phyloP scores from a whole-genome alignment of 2,329 filamentous ascomycete species.

The Penicillium brasilianum region DNA sequence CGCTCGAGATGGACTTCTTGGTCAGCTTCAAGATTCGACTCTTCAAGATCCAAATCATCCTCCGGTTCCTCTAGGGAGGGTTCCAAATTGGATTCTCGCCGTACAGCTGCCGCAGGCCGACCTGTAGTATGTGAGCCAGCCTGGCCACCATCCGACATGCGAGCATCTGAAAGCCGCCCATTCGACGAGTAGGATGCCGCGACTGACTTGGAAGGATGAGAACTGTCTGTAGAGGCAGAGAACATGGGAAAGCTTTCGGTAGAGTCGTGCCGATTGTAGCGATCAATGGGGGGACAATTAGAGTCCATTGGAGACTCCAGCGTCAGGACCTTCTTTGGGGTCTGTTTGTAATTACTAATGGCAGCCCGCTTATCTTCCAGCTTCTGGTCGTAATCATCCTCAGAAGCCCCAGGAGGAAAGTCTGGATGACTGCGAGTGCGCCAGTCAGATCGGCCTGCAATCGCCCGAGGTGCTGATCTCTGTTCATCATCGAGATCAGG shows the following conservation, averaged over 20 bases:
- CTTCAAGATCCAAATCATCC: conserved; percentile 33
- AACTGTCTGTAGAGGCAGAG: conserved; percentile 64
- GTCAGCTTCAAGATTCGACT: conserved; percentile 30
- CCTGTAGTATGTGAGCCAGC: conserved; percentile 17
- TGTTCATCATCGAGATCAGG: conserved; percentile 37
- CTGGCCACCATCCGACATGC: conserved; percentile 28
- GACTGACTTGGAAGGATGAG: conserved; percentile 58
- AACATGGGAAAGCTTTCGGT: conserved; percentile 69
- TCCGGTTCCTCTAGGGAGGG: conserved; percentile 29
- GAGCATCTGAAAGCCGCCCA: conserved; percentile 27
- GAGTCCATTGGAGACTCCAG: conserved; percentile 49
- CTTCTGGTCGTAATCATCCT: conserved; percentile 46
- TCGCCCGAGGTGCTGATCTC: conserved; percentile 49
- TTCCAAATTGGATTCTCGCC: conserved; percentile 27
- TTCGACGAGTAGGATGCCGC: conserved; percentile 55
- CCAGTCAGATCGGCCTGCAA: conserved; percentile 46
- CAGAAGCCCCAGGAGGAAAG: conserved; percentile 35
- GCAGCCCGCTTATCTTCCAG: conserved; percentile 51
- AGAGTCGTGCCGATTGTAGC: conserved; percentile 60
- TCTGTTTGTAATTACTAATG: conserved; percentile 55
- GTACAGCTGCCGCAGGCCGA: conserved; percentile 6
- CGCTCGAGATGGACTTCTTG: conserved; percentile 50
- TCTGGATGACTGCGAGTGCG: conserved; percentile 35
- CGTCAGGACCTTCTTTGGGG: conserved; percentile 56
- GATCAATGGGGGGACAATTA: conserved; percentile 37